phyloP scores from a whole-genome alignment of 495 filamentous ascomycete genomes.

The Aspergillus bertholletiae region DNA sequence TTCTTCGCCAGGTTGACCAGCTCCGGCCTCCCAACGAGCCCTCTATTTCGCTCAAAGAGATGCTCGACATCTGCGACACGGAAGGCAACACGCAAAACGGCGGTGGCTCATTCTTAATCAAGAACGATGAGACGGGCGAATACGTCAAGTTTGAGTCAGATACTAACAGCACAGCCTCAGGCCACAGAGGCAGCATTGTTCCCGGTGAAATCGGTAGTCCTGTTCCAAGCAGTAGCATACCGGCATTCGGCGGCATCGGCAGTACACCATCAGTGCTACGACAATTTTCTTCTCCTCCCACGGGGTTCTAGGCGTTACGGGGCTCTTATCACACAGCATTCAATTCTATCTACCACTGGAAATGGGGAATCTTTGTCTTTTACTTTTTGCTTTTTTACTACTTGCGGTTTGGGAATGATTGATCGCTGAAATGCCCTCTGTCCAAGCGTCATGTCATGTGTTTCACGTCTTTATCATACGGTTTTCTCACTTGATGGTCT shows the following conservation, averaged over 20 bases:
- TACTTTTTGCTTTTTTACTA: neutral
- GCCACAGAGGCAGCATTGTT: conserved; percentile 39
- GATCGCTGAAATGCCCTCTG: neutral
- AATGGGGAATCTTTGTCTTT: conserved; percentile 1
- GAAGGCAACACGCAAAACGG: conserved; percentile 85
- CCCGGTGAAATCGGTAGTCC: conserved; percentile 53
- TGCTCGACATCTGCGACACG: conserved; percentile 89
- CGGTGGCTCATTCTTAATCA: conserved; percentile 74
- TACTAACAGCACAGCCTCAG: conserved; percentile 36
- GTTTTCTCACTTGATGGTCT: neutral
- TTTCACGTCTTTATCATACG: conserved; percentile 3
- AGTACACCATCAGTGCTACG: conserved; percentile 33
- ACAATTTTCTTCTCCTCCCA: conserved; percentile 37
- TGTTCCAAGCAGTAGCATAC: conserved; percentile 38
- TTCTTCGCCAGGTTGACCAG: conserved; percentile 64
- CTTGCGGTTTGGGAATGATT: neutral
- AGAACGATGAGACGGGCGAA: conserved; percentile 45
- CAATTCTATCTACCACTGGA: conserved; percentile 3
- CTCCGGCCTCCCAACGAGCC: conserved; percentile 53
- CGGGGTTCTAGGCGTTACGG: conserved; percentile 31
- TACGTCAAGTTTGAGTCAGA: conserved; percentile 64
- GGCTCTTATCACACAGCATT: conserved; percentile 3
- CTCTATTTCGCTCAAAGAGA: conserved; percentile 61
- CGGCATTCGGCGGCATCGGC: conserved; percentile 40
- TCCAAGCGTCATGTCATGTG: conserved; percentile 7